Evolutionary conservation across 306 rosid genomes (phyloP), one percentile per base, ranked within the genome.

Genomic region (Luffa acutangula): DNA sequence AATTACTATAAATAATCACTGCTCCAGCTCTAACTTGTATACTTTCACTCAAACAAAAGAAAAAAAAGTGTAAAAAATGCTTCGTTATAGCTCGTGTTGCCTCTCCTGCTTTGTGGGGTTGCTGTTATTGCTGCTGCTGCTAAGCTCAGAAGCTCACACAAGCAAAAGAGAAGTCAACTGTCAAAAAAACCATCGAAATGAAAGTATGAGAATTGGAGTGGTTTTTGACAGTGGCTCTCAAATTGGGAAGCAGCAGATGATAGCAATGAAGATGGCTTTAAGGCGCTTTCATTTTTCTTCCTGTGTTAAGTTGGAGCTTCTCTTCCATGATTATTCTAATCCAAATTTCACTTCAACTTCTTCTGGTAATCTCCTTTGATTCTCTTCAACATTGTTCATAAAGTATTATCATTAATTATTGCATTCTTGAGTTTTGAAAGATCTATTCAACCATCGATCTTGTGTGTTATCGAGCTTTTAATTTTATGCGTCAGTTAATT

Each of bases 191-290:
- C 62, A 15, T 12, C 20, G 66, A 33, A 48, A 12, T 62, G 33
- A 39, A 43, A 80, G 14, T 75, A 14, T 74, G 2, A 36, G 79
- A 60, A 74, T 86, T 37, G 89, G 90, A 58, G 87, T 74, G 10
- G 74, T 82, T 63, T 36, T 83, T n/a, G 86, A 85, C 39, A 18
- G 57, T 52, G 54, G 20, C 13, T 80, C 85, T 71, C 83, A 83
- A 6, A 25, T 85, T 41, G 90, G 88, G 2, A 90, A 85, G 80
- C 86, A 88, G 49, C 85, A 86, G 56, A 85, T 79, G 51, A 77
- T 66, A 9, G 90, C 90, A 69, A 86, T 90, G 88, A 82, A 90
- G 45, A 79, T 90, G 81, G 91, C 88, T 1, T 15, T 75, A 59
- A 56, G 74, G 77, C 85, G 84, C 39, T 63, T 78, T 33, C 46